Evolutionary conservation across 345 rosid genomes (phyloP).

Genomic region (Passiflora organensis): DNA sequence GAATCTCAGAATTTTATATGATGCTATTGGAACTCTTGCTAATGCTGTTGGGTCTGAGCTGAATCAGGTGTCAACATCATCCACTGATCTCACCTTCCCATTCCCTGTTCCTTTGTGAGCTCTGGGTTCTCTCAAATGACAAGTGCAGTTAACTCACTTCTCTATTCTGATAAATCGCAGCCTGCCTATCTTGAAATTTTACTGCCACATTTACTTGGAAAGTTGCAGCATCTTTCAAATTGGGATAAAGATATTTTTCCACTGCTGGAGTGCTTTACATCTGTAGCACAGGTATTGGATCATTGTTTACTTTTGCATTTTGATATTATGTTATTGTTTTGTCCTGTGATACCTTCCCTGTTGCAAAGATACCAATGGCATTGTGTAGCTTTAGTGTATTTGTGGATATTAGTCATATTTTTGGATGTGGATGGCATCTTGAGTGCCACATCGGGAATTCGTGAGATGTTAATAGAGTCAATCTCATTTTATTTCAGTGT

Average conservation of each 20-base stretch:
- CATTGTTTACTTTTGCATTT: neutral
- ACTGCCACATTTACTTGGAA: slow-evolving; percentile 90
- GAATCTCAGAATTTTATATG: slow-evolving; percentile 92
- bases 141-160: too few relatives aligned
- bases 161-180: slow-evolving; percentile 37
- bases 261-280: slow-evolving; percentile 89
- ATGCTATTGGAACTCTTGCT: slow-evolving; percentile 98
- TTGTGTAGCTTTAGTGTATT: too few relatives aligned
- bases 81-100: neutral
- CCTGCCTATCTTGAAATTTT: slow-evolving; percentile 73
- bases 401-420: too few relatives aligned
- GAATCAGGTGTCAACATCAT: slow-evolving; percentile 56
- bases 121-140: too few relatives aligned
- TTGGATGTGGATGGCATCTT: too few relatives aligned
- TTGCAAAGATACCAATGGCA: too few relatives aligned
- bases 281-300: slow-evolving; percentile 84
- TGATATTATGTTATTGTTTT: neutral
- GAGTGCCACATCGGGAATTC: too few relatives aligned
- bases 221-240: slow-evolving; percentile 93
- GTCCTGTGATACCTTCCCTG: neutral
- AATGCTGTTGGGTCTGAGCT: slow-evolving; percentile 87
- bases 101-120: neutral
- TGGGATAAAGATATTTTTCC: slow-evolving; percentile 93
- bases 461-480: too few relatives aligned
- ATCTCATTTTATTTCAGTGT: too few relatives aligned